A percentile compares a stretch with the other conserved stretches of the same genome.
phyloP scores from a whole-genome alignment of 495 filamentous ascomycete genomes.

The Margaritispora aquatica region DNA sequence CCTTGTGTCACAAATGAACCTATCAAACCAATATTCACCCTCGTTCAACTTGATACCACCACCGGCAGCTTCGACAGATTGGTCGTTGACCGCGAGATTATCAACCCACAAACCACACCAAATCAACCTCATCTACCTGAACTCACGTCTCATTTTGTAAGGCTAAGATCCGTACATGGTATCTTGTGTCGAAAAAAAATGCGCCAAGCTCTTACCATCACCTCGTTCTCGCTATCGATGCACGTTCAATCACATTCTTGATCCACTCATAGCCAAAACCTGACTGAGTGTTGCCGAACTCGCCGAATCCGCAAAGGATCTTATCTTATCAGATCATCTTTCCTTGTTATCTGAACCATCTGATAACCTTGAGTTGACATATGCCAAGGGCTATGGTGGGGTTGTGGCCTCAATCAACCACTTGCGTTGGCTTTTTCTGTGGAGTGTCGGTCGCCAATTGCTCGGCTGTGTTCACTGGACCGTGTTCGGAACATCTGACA shows the following conservation, averaged over 20 bases:
- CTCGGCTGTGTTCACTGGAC: background rate
- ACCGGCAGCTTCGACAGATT: background rate
- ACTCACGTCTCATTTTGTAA: background rate
- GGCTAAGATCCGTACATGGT: background rate
- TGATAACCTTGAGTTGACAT: background rate
- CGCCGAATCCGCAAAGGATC: background rate
- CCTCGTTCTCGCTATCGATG: background rate
- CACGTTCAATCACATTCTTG: background rate
- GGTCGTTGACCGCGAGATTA: no score
- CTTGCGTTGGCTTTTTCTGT: background rate
- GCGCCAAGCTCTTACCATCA: background rate
- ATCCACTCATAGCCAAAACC: background rate
- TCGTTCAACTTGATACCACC: background rate
- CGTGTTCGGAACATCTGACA: background rate
- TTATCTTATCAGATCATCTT: conserved; percentile 4
- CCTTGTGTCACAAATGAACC: background rate
- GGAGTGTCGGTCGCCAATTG: background rate
- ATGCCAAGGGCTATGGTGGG: background rate
- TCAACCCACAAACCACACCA: background rate
- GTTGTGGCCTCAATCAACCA: background rate
- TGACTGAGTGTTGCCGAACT: background rate
- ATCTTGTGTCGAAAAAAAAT: background rate
- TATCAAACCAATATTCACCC: background rate
- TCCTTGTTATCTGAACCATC: background rate
- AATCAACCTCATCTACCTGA: background rate